Evolutionary conservation across 768 basidiomycete genomes (phyloP), one percentile per base, ranked within the genome.

Genomic region (Amanita fuliginea): DNA sequence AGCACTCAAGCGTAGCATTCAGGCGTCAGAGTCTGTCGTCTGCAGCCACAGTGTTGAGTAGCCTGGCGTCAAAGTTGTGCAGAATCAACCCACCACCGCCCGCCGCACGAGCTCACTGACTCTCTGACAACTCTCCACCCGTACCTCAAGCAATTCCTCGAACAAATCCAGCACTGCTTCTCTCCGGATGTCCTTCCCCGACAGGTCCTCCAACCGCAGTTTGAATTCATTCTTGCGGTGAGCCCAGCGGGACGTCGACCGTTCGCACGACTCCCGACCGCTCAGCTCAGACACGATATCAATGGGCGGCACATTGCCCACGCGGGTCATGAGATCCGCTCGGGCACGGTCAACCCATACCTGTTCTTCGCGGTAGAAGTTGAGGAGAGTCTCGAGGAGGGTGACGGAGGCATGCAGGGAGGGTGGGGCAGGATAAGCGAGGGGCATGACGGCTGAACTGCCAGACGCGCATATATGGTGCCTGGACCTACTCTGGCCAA

Each of bases 101-200:
- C 71, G 66, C 43, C 67, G 65, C 34, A 84, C 74, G 53, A 86
- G 67, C 42, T 72, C 73, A 54, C 76, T 76, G 46, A 83, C 70
- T 30, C 82, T 71, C 54, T 81, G 73, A 61, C 85, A 87, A 58
- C 81, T 85, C 62, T 86, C 84, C 74, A 87, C 78, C 48, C 85
- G 74, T 2, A 78, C 71, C 57, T 84, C 80, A 69, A 86, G 76
- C 68, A 87, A 79, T 52, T 77, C 74, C 51, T 81, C 81, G 58
- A 83, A 84, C 70, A 79, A 74, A 56, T 78, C 74, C 52, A 87
- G 66, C 47, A 87, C 72, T 47, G 71, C 75, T 22, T 78, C 73
- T 39, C 61, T 60, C 34, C 44, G 32, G 4, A 5, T 13, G 16
- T 34, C 44, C 18, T 16, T 18, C 44, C 32, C 19, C 7, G 56